phyloP scores from a whole-genome alignment of 106 monocot species.

The Phalaenopsis aphrodite region DNA sequence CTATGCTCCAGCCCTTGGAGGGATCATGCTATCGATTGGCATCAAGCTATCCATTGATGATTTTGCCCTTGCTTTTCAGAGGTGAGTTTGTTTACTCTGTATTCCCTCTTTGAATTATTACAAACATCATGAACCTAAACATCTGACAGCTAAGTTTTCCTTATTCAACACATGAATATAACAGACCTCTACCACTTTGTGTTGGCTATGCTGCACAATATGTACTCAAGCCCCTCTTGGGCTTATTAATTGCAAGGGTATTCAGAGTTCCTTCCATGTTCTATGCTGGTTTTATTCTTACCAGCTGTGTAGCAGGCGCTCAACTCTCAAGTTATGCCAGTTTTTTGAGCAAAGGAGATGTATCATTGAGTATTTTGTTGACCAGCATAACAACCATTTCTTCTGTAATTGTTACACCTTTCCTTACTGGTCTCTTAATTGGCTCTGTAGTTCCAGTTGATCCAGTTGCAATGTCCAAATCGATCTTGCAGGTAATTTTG shows the following conservation, averaged over 20 bases:
- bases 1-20: conserved; percentile 96
- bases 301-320: conserved; percentile 91
- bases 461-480: conserved; percentile 96
- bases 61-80: conserved; percentile 84
- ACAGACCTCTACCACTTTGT: conserved; percentile 80
- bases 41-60: conserved; percentile 84
- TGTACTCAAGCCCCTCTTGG: conserved; percentile 77
- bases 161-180: conserved; percentile 7
- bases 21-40: conserved; percentile 98
- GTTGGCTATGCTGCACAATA: conserved; percentile 90
- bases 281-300: conserved; percentile 94
- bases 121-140: background rate
- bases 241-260: conserved; percentile 64
- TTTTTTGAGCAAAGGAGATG: conserved; percentile 95
- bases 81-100: conserved; percentile 29
- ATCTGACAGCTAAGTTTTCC: background rate
- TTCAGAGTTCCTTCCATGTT: conserved; percentile 73
- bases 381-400: conserved; percentile 93
- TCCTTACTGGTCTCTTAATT: conserved; percentile 81
- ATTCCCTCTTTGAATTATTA: background rate
- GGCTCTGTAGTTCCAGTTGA: conserved; percentile 96
- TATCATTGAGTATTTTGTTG: conserved; percentile 86
- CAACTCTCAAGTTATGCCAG: conserved; percentile 98
- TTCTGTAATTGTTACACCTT: conserved; percentile 82
- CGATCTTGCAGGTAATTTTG: conserved; percentile 84